Percentiles rank a stretch among this genome's conserved stretches.
phyloP scores from a whole-genome alignment of 2,329 filamentous ascomycete genomes.

The Lomentospora prolificans region DNA sequence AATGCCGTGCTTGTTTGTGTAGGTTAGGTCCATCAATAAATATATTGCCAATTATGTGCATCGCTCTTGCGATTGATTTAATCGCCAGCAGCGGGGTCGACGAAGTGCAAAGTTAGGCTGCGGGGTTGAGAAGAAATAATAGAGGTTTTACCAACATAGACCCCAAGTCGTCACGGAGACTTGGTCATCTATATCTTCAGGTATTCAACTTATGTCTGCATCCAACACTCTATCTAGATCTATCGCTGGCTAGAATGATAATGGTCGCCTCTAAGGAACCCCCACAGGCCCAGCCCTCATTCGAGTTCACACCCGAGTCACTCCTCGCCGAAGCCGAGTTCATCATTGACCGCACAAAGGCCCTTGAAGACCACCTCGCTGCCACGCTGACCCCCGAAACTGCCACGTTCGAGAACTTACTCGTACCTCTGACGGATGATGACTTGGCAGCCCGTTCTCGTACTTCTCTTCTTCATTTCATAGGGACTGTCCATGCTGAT shows the following conservation, averaged over 20 bases:
- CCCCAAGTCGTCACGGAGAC: too few species aligned
- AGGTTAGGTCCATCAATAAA: too few species aligned
- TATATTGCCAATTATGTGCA: too few species aligned
- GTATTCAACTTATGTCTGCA: too few species aligned
- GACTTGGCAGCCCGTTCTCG: slow-evolving; percentile 13
- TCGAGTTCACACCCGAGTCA: slow-evolving; percentile 11
- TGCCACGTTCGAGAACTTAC: slow-evolving; percentile 15
- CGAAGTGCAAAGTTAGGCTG: too few species aligned
- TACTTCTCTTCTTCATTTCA: slow-evolving; percentile 15
- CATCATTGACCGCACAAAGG: slow-evolving; percentile 14
- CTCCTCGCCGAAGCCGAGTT: slow-evolving; percentile 23
- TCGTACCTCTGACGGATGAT: slow-evolving; percentile 15
- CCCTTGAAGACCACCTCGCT: slow-evolving; percentile 15
- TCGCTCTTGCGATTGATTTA: too few species aligned
- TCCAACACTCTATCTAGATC: too few species aligned
- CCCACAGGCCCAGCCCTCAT: slow-evolving; percentile 15
- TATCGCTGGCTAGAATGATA: background rate
- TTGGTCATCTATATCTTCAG: too few species aligned
- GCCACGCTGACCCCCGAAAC: slow-evolving; percentile 12
- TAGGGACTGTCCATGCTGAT: slow-evolving; percentile 17
- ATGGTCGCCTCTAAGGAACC: slow-evolving; percentile 10
- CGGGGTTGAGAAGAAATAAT: background rate
- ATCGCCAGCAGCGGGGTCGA: too few species aligned
- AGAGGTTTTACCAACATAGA: background rate
- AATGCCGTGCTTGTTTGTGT: too few species aligned